Conservation (phyloP, 495 filamentous ascomycete species). For the Trichoderma asperelloides region DNA sequence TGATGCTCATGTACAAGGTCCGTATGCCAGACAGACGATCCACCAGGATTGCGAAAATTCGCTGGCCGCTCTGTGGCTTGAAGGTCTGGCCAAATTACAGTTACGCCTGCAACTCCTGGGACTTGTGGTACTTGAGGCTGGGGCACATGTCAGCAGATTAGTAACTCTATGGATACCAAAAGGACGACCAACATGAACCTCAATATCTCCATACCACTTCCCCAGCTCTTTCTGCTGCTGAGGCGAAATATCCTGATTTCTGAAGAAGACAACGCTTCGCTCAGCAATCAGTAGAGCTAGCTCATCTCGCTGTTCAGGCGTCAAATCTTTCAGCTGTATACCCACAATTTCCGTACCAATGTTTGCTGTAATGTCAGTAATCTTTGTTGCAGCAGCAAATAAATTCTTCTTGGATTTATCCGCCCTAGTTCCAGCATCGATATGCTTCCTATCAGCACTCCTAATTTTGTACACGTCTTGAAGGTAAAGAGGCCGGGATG, state of each 20-base stretch:
- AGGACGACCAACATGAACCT: slow-evolving; percentile 49
- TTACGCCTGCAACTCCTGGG: slow-evolving; percentile 54
- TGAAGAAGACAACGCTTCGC: slow-evolving; percentile 67
- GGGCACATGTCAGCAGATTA: no score
- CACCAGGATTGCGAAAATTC: slow-evolving; percentile 55
- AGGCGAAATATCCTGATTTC: slow-evolving; percentile 60
- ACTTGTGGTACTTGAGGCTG: slow-evolving; percentile 64
- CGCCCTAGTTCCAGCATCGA: slow-evolving; percentile 55
- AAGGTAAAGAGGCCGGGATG: slow-evolving; percentile 52
- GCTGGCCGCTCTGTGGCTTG: slow-evolving; percentile 45
- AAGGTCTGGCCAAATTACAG: slow-evolving; percentile 60
- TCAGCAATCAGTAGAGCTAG: slow-evolving; percentile 64
- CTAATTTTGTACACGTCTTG: slow-evolving; percentile 59
- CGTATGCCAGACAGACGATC: slow-evolving; percentile 58
- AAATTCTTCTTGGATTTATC: slow-evolving; percentile 60
- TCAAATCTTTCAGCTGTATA: slow-evolving; percentile 59
- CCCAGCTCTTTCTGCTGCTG: slow-evolving; percentile 61
- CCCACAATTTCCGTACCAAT: slow-evolving; percentile 68
- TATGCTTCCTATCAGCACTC: slow-evolving; percentile 45
- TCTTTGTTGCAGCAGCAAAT: slow-evolving; percentile 54
- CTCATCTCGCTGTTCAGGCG: slow-evolving; percentile 58
- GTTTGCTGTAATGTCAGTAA: slow-evolving; percentile 54
- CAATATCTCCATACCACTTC: slow-evolving; percentile 56
- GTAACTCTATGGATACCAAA: no score
- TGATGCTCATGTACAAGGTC: slow-evolving; percentile 64